phyloP scores from a whole-genome alignment of 371 early-diverging fungal species.

The Basidiobolus meristosporus region DNA sequence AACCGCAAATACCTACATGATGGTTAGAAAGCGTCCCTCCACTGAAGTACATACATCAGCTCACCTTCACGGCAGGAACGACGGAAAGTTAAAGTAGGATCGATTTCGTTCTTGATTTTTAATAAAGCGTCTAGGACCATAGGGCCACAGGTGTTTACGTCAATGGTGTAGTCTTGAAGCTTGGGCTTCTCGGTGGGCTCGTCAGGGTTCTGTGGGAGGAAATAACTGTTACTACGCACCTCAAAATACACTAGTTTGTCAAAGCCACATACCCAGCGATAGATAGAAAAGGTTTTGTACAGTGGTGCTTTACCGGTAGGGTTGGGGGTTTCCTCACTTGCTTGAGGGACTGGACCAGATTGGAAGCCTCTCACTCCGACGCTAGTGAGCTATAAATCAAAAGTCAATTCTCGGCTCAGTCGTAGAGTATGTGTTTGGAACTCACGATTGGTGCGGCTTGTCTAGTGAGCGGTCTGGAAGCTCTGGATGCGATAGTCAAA shows the following conservation, averaged over 20 bases:
- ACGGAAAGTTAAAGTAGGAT: constrained; percentile 66
- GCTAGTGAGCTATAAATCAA: too few species aligned
- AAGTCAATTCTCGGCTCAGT: too few species aligned
- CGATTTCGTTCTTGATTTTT: constrained; percentile 91
- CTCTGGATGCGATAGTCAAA: too few species aligned
- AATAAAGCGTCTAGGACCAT: constrained; percentile 89
- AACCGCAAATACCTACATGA: constrained; percentile 73
- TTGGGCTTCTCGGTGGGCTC: constrained; percentile 71
- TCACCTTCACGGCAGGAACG: constrained; percentile 49
- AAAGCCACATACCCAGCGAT: constrained; percentile 51
- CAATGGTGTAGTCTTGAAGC: constrained; percentile 69
- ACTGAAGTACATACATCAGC: too few species aligned
- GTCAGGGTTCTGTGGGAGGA: constrained; percentile 70
- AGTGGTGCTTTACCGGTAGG: constrained; percentile 11
- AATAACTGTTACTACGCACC: too few species aligned
- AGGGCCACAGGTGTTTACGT: constrained; percentile 80
- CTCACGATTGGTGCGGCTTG: too few species aligned
- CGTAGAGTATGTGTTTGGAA: too few species aligned
- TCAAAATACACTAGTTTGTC: too few species aligned
- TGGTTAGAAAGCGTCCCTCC: too few species aligned
- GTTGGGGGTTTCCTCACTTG: background rate
- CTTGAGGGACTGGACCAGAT: background rate
- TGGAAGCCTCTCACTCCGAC: too few species aligned
- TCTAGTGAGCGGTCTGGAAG: too few species aligned
- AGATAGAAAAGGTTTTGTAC: constrained; percentile 44